Evolutionary conservation across 306 rosid species (phyloP).

Genomic region (Glycine tomentella): DNA sequence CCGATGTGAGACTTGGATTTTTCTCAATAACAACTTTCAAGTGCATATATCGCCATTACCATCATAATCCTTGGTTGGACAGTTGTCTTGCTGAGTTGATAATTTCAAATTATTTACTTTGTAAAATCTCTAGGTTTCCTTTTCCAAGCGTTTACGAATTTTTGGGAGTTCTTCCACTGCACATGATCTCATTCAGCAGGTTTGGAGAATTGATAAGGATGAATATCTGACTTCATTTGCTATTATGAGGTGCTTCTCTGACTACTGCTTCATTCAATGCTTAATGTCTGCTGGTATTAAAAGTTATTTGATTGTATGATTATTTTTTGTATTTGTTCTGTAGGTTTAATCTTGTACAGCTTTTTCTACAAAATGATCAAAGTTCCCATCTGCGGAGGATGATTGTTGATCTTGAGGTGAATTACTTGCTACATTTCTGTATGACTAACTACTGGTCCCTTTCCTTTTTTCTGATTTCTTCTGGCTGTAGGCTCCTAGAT

Average conservation of each 20-base stretch:
- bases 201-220: constrained; percentile 91
- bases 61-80: constrained; percentile 31
- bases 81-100: constrained; percentile 21
- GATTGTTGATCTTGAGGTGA: constrained; percentile 90
- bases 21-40: no score
- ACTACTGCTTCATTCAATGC: constrained; percentile 24
- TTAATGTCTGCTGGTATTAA: constrained; percentile 9
- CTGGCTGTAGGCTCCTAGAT: constrained; percentile 82
- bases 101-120: constrained; percentile 28
- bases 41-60: constrained; percentile 3
- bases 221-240: constrained; percentile 80
- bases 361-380: constrained; percentile 69
- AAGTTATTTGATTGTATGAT: constrained; percentile 34
- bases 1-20: no score
- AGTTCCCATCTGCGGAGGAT: constrained; percentile 78
- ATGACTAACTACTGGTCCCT: constrained; percentile 23
- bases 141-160: constrained; percentile 75
- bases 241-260: constrained; percentile 73
- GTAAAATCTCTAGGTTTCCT: constrained; percentile 68
- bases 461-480: constrained; percentile 38
- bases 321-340: constrained; percentile 48
- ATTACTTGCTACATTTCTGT: neutral
- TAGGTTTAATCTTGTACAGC: constrained; percentile 88
- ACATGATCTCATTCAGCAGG: constrained; percentile 68
- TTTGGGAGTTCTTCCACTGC: constrained; percentile 73